phyloP scores from a whole-genome alignment of 805 yeast genomes.

The Tetrapisispora fleetii region DNA sequence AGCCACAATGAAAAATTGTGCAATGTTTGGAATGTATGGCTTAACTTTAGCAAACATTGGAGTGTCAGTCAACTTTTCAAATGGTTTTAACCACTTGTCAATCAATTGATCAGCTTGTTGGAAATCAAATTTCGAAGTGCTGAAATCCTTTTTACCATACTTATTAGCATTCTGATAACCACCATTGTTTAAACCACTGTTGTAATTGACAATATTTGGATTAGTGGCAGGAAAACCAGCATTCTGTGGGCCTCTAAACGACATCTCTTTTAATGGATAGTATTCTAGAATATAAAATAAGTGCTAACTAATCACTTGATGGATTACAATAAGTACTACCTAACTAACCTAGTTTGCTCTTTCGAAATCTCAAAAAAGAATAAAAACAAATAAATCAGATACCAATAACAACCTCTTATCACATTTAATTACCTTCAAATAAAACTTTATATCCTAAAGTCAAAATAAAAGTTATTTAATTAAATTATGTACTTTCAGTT shows the following conservation, averaged over 20 bases:
- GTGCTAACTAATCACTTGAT: not conserved
- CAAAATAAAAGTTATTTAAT: too few species aligned
- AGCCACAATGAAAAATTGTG: constrained; percentile 83
- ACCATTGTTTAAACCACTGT: not conserved
- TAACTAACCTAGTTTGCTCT: too few species aligned
- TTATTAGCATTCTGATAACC: constrained; percentile 1
- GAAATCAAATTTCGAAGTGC: not conserved
- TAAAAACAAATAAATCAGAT: too few species aligned
- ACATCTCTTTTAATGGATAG: not conserved
- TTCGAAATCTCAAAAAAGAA: too few species aligned
- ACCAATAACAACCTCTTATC: too few species aligned
- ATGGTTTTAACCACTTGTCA: constrained; percentile 7
- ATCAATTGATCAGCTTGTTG: constrained; percentile 1
- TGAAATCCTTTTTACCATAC: not conserved
- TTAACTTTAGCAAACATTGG: constrained; percentile 39
- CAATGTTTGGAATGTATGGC: constrained; percentile 79
- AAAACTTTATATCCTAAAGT: too few species aligned
- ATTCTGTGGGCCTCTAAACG: constrained; percentile 1
- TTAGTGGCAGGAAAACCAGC: not conserved
- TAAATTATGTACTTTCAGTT: too few species aligned
- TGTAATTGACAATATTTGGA: not conserved
- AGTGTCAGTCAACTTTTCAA: constrained; percentile 46
- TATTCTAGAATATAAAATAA: too few species aligned
- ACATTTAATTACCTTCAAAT: too few species aligned
- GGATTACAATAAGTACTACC: too few species aligned